Percentiles rank a stretch among this genome's conserved stretches.
phyloP scores from a whole-genome alignment of 1,284 basidiomycete species.

The Coriolopsis trogii region DNA sequence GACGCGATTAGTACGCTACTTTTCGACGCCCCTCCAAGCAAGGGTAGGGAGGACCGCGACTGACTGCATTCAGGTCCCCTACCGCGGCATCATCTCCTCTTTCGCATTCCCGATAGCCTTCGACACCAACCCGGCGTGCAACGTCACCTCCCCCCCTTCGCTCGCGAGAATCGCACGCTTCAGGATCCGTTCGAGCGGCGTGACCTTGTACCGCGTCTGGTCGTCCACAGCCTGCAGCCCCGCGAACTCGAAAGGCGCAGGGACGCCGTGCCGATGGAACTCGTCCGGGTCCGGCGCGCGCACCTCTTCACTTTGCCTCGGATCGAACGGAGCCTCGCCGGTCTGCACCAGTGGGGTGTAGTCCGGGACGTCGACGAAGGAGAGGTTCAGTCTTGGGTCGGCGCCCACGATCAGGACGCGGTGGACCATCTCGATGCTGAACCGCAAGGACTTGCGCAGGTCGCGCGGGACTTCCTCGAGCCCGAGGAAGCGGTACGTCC shows the following conservation, averaged over 20 bases:
- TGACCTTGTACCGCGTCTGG: conserved; percentile 11
- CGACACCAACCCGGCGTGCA: conserved; percentile 12
- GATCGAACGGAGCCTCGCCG: too few species aligned
- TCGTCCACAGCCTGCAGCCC: conserved; percentile 1
- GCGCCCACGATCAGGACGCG: conserved; percentile 19
- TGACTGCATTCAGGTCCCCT: too few species aligned
- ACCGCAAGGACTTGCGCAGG: background rate
- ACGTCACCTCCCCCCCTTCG: background rate
- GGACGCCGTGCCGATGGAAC: conserved; percentile 14
- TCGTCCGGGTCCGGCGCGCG: background rate
- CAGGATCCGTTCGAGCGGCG: conserved; percentile 34
- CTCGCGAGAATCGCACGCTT: conserved; percentile 25
- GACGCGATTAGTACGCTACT: too few species aligned
- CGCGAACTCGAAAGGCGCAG: conserved; percentile 16
- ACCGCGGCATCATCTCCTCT: conserved; percentile 15
- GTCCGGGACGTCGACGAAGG: conserved; percentile 13
- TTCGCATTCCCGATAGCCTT: conserved; percentile 8
- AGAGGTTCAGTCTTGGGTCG: conserved; percentile 14
- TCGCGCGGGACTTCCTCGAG: conserved; percentile 5
- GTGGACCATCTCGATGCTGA: conserved; percentile 17
- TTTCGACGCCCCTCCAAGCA: too few species aligned
- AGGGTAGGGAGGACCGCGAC: too few species aligned
- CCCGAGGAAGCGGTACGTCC: conserved; percentile 37
- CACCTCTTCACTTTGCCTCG: background rate
- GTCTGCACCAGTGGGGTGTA: too few species aligned